Conservation (phyloP, 2,329 filamentous ascomycete genomes). For the Blumeriella jaapii region DNA sequence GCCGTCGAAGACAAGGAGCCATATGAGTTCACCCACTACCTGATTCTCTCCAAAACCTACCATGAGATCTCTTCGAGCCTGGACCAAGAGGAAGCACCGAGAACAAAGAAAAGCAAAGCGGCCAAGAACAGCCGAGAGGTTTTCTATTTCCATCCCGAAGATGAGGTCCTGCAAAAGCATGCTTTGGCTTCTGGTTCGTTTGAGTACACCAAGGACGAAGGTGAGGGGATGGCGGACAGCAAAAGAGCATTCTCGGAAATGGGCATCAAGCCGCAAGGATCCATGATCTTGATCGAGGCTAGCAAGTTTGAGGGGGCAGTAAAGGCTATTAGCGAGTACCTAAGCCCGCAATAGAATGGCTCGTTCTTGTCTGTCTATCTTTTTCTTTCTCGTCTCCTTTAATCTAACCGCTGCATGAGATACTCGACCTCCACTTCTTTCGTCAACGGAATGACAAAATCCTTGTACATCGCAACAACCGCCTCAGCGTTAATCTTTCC, state of each 20-base stretch:
- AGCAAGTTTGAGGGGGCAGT: slow-evolving; percentile 65
- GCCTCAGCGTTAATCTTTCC: slow-evolving; percentile 87
- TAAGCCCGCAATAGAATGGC: slow-evolving; percentile 43
- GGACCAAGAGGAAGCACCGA: slow-evolving; percentile 50
- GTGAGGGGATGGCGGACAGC: slow-evolving; percentile 74
- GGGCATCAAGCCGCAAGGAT: slow-evolving; percentile 74
- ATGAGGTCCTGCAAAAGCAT: slow-evolving; percentile 75
- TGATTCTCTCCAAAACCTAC: slow-evolving; percentile 88
- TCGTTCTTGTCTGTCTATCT: slow-evolving; percentile 11
- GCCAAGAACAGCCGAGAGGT: slow-evolving; percentile 48
- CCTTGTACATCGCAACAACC: slow-evolving; percentile 79
- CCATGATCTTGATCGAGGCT: slow-evolving; percentile 78
- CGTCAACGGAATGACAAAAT: slow-evolving; percentile 93
- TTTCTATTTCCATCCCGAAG: slow-evolving; percentile 93
- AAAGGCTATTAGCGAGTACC: slow-evolving; percentile 62
- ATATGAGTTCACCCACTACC: slow-evolving; percentile 86
- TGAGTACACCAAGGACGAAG: slow-evolving; percentile 65
- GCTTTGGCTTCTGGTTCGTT: slow-evolving; percentile 60
- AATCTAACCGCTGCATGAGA: slow-evolving; percentile 72
- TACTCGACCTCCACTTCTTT: slow-evolving; percentile 98
- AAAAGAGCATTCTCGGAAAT: slow-evolving; percentile 91
- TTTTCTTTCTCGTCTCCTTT: slow-evolving; percentile 3
- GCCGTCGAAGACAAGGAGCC: slow-evolving; percentile 85
- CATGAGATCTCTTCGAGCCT: slow-evolving; percentile 74
- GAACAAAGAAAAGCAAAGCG: slow-evolving; percentile 56